Percentiles rank a stretch among this genome's conserved stretches.
phyloP scores from a whole-genome alignment of 257 asterid species.

The Thymus quinquecostatus region DNA sequence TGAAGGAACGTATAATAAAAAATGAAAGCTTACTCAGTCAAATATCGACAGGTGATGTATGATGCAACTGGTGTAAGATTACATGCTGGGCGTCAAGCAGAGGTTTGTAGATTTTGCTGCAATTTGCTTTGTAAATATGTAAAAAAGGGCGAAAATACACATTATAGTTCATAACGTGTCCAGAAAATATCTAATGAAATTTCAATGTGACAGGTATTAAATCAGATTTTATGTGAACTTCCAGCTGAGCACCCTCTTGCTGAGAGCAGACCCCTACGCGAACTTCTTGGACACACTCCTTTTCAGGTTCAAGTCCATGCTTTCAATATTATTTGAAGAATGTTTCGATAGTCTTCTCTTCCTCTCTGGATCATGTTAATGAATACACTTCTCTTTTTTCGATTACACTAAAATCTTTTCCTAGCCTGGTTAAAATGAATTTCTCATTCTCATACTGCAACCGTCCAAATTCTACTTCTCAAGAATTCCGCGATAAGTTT shows the following conservation, averaged over 20 bases:
- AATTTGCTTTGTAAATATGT: conserved; percentile 6
- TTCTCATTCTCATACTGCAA: no score
- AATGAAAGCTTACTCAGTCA: no score
- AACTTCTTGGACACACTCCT: conserved; percentile 93
- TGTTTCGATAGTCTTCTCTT: background rate
- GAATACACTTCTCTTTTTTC: background rate
- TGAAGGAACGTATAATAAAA: background rate
- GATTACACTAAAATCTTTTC: background rate
- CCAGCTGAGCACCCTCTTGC: conserved; percentile 93
- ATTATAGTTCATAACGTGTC: background rate
- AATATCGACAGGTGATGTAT: conserved; percentile 75
- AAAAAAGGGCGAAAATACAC: conserved; percentile 6
- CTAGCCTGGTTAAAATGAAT: no score
- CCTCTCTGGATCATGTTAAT: background rate
- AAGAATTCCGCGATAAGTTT: background rate
- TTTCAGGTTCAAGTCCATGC: conserved; percentile 60
- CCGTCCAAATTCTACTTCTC: background rate
- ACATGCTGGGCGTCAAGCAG: conserved; percentile 97
- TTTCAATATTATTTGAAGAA: background rate
- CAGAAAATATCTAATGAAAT: conserved; percentile 30
- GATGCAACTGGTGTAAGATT: conserved; percentile 92
- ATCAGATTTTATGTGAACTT: conserved; percentile 83
- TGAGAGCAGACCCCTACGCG: conserved; percentile 77
- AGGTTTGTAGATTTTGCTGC: conserved; percentile 49
- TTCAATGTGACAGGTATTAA: conserved; percentile 62